phyloP scores from a whole-genome alignment of 2,329 filamentous ascomycete genomes.

The Teratosphaeria destructans region DNA sequence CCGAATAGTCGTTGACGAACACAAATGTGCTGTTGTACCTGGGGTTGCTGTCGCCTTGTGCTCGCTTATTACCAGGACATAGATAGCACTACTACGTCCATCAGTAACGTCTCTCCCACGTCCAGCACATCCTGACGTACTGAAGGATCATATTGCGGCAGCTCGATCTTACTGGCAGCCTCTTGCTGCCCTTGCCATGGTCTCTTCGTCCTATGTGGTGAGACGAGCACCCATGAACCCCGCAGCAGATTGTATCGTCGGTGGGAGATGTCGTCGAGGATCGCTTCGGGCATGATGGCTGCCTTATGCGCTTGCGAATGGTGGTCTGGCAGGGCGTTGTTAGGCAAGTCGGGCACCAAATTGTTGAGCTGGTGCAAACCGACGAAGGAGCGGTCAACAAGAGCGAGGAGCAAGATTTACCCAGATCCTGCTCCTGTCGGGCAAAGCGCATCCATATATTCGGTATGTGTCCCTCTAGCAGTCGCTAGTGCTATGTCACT shows the following conservation, averaged over 20 bases:
- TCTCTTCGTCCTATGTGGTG: constrained; percentile 89
- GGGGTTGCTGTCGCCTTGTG: constrained; percentile 77
- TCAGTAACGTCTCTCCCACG: constrained; percentile 7
- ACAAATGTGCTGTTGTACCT: constrained; percentile 79
- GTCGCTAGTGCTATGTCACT: not conserved
- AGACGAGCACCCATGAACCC: constrained; percentile 86
- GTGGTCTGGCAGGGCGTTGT: constrained; percentile 7
- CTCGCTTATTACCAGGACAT: constrained; percentile 82
- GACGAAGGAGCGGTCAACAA: constrained; percentile 1
- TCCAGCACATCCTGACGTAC: constrained; percentile 20
- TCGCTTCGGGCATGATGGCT: constrained; percentile 35
- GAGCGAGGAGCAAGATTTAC: not conserved
- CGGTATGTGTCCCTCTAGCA: not conserved
- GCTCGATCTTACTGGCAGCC: constrained; percentile 34
- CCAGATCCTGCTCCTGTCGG: not conserved
- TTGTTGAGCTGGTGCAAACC: constrained; percentile 18
- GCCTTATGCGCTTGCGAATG: constrained; percentile 5
- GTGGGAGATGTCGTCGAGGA: constrained; percentile 91
- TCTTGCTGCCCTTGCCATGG: constrained; percentile 72
- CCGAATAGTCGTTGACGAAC: constrained; percentile 96
- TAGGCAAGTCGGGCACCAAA: constrained; percentile 12
- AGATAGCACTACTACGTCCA: constrained; percentile 63
- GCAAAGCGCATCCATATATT: not conserved
- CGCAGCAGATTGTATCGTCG: constrained; percentile 85
- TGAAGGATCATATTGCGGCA: constrained; percentile 67